Evolutionary conservation across 1,284 basidiomycete species (phyloP).

Genomic region (Erythrobasidium hasegawianum): DNA sequence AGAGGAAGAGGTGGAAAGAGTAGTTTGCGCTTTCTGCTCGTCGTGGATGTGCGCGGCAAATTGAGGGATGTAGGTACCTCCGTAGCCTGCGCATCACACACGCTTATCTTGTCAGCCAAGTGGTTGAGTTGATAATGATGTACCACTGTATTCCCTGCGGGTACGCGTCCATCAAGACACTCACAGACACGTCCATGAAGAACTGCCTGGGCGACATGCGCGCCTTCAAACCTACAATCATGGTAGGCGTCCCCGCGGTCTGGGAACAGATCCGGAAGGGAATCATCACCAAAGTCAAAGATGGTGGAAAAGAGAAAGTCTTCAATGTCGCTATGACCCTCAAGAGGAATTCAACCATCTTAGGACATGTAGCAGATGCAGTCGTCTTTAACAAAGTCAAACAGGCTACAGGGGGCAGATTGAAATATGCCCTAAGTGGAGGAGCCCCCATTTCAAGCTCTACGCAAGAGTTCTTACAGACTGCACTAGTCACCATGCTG

Average conservation of each 20-base stretch:
- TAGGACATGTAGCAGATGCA: slow-evolving; percentile 68
- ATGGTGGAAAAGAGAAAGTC: slow-evolving; percentile 66
- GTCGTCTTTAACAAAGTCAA: slow-evolving; percentile 71
- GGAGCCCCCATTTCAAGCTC: slow-evolving; percentile 79
- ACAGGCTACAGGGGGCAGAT: slow-evolving; percentile 73
- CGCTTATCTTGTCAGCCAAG: too few species aligned
- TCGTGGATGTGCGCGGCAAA: slow-evolving; percentile 68
- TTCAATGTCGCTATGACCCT: slow-evolving; percentile 67
- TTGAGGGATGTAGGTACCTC: slow-evolving; percentile 38
- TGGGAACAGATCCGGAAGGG: slow-evolving; percentile 76
- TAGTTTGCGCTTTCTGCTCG: slow-evolving; percentile 60
- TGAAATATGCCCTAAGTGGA: slow-evolving; percentile 60
- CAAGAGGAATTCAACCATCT: slow-evolving; percentile 67
- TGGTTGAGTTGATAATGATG: slow-evolving; percentile 60
- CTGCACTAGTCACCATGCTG: slow-evolving; percentile 72
- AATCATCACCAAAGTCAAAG: slow-evolving; percentile 69
- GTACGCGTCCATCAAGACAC: slow-evolving; percentile 91
- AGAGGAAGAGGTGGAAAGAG: slow-evolving; percentile 32
- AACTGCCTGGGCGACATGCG: slow-evolving; percentile 86
- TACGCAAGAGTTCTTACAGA: slow-evolving; percentile 84
- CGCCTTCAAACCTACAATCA: slow-evolving; percentile 74
- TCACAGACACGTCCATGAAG: slow-evolving; percentile 78
- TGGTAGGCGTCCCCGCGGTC: slow-evolving; percentile 82
- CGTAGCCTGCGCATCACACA: too few species aligned
- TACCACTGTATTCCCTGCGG: slow-evolving; percentile 69